A percentile compares a stretch with the other conserved stretches of the same genome.
phyloP scores from a whole-genome alignment of 2,329 filamentous ascomycete genomes.

The Penicillium crustosum region DNA sequence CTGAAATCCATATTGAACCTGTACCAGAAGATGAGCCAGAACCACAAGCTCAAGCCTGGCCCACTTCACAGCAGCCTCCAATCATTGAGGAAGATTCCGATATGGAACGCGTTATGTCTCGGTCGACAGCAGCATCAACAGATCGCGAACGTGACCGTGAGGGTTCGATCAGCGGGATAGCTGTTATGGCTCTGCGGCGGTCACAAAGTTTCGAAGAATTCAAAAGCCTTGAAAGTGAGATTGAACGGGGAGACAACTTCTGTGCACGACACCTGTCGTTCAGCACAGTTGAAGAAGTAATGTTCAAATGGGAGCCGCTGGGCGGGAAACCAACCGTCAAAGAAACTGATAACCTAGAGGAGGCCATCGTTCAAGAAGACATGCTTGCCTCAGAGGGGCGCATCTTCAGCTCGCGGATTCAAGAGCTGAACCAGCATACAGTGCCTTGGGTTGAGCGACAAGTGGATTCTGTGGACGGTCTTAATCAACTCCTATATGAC shows the following conservation, averaged over 20 bases:
- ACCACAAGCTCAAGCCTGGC: slow-evolving; percentile 18
- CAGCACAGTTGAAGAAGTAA: slow-evolving; percentile 48
- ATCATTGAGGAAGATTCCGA: slow-evolving; percentile 32
- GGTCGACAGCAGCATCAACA: slow-evolving; percentile 32
- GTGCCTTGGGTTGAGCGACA: slow-evolving; percentile 47
- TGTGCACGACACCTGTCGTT: slow-evolving; percentile 49
- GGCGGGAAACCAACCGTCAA: slow-evolving; percentile 27
- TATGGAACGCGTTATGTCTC: slow-evolving; percentile 30
- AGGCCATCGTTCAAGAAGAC: slow-evolving; percentile 42
- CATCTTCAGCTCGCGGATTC: slow-evolving; percentile 38
- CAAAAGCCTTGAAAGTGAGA: slow-evolving; percentile 15
- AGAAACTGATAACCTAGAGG: slow-evolving; percentile 42
- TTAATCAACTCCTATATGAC: slow-evolving; percentile 62
- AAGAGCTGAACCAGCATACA: slow-evolving; percentile 38
- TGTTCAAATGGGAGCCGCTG: slow-evolving; percentile 39
- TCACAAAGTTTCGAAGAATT: slow-evolving; percentile 40
- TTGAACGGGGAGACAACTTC: slow-evolving; percentile 27
- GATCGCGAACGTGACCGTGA: slow-evolving; percentile 28
- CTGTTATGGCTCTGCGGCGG: slow-evolving; percentile 36
- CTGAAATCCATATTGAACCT: slow-evolving; percentile 37
- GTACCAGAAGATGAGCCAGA: slow-evolving; percentile 22
- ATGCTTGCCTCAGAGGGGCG: slow-evolving; percentile 39
- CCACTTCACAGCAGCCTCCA: slow-evolving; percentile 10
- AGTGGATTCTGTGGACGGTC: slow-evolving; percentile 50
- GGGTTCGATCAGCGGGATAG: slow-evolving; percentile 22